Conservation (phyloP, 1,284 basidiomycete species). For the Ganoderma leucocontextum region DNA sequence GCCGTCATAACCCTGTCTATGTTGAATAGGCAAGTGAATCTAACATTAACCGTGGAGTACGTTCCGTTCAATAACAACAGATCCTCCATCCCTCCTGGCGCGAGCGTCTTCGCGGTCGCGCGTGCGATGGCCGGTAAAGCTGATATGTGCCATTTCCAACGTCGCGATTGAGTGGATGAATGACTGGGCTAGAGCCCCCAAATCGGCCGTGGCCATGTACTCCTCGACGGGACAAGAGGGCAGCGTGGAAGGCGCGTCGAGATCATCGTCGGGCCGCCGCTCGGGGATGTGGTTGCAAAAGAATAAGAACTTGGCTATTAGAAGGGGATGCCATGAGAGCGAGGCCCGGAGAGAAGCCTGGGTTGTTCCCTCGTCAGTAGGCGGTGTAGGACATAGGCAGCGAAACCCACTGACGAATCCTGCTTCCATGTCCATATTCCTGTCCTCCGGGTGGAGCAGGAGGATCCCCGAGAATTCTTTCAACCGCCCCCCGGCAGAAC, state of each 20-base stretch:
- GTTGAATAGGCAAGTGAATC: no score
- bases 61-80: neutral
- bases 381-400: neutral
- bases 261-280: neutral
- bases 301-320: neutral
- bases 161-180: neutral
- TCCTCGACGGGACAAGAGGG: neutral
- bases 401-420: neutral
- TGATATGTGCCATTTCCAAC: neutral
- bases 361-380: neutral
- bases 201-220: neutral
- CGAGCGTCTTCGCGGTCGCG: neutral
- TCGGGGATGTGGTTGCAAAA: neutral
- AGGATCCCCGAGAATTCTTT: neutral
- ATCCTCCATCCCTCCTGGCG: neutral
- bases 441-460: neutral
- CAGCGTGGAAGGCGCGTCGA: neutral
- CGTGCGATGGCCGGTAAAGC: neutral
- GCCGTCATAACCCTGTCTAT: no score
- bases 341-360: neutral
- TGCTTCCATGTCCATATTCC: neutral
- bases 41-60: neutral
- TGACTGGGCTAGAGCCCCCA: neutral
- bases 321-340: neutral
- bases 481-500: neutral